Evolutionary conservation across 2,329 filamentous ascomycete genomes (phyloP).

Genomic region (Hypoxylon sp.): DNA sequence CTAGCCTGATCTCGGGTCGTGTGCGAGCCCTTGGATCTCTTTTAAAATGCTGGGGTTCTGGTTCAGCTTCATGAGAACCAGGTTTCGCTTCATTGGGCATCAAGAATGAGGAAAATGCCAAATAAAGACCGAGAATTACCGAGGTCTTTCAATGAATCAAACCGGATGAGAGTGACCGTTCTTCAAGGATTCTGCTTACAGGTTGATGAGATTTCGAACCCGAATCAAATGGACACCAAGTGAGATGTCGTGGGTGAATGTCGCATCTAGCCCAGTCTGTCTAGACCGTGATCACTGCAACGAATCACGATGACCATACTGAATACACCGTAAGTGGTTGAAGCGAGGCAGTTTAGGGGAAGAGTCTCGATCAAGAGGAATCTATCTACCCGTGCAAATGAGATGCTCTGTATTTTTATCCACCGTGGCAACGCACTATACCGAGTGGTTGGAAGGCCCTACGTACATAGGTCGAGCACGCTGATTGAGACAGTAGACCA

Average conservation of each 20-base stretch:
- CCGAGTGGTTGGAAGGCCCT: conserved; percentile 14
- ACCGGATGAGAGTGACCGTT: conserved; percentile 18
- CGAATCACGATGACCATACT: not conserved
- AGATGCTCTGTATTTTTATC: conserved; percentile 17
- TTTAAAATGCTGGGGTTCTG: conserved; percentile 20
- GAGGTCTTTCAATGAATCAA: conserved; percentile 4
- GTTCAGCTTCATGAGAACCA: conserved; percentile 26
- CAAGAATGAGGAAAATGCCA: conserved; percentile 31
- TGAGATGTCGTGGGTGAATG: conserved; percentile 23
- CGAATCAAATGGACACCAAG: conserved; percentile 17
- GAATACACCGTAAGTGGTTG: conserved; percentile 1
- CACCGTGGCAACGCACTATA: conserved; percentile 13
- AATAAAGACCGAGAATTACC: conserved; percentile 25
- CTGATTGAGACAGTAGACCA: conserved; percentile 32
- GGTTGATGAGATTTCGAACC: conserved; percentile 9
- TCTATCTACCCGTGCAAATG: conserved; percentile 11
- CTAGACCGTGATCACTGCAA: conserved; percentile 26
- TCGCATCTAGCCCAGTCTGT: conserved; percentile 24
- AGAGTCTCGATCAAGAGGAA: conserved; percentile 10
- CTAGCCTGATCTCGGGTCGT: conserved; percentile 17
- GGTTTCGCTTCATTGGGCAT: conserved; percentile 36
- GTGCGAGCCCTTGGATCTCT: conserved; percentile 21
- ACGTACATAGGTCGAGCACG: conserved; percentile 2
- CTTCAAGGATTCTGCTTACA: conserved; percentile 15
- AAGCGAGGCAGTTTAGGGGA: conserved; percentile 10